These are phyloP conservation scores for Haplosporangium sp. DNA, from an alignment of 371 early-diverging fungal genomes.

Conservation along the genomic window DNA sequence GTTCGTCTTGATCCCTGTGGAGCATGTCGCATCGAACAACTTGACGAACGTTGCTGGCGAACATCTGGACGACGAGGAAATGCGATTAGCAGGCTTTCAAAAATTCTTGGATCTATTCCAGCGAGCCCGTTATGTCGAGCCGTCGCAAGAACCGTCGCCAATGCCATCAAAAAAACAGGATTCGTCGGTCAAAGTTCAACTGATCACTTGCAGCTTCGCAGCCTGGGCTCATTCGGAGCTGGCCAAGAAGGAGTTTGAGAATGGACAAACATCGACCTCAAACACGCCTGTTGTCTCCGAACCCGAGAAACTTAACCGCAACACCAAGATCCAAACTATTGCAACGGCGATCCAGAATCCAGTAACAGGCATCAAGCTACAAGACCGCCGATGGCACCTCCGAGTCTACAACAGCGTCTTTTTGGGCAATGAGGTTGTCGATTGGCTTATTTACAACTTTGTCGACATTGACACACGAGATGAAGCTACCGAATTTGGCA, in stretches of 20 bases:
- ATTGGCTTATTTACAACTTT: constrained; percentile 89
- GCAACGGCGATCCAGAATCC: constrained; percentile 82
- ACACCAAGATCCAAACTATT: constrained; percentile 71
- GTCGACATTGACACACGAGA: constrained; percentile 82
- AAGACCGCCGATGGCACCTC: constrained; percentile 93
- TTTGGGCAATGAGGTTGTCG: constrained; percentile 89
- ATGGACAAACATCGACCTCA: constrained; percentile 8
- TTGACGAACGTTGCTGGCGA: constrained; percentile 62
- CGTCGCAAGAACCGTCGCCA: constrained; percentile 10
- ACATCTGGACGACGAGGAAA: constrained; percentile 89
- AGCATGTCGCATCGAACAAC: constrained; percentile 66
- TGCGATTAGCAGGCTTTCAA: constrained; percentile 87
- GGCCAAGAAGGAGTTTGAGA: constrained; percentile 29
- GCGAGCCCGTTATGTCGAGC: constrained; percentile 64
- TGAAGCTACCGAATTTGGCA: constrained; percentile 88
- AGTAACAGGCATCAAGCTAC: constrained; percentile 73
- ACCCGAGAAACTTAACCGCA: constrained; percentile 52
- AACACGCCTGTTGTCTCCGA: constrained; percentile 5
- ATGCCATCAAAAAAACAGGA: constrained; percentile 36
- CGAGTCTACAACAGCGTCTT: constrained; percentile 80
- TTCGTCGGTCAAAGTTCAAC: constrained; percentile 37
- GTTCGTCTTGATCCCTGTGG: constrained; percentile 90
- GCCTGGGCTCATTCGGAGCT: constrained; percentile 46
- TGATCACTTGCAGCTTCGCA: constrained; percentile 51
- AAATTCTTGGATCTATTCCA: constrained; percentile 84